Evolutionary conservation across 2,329 filamentous ascomycete species (phyloP).

Genomic region (Orbilia javanica): DNA sequence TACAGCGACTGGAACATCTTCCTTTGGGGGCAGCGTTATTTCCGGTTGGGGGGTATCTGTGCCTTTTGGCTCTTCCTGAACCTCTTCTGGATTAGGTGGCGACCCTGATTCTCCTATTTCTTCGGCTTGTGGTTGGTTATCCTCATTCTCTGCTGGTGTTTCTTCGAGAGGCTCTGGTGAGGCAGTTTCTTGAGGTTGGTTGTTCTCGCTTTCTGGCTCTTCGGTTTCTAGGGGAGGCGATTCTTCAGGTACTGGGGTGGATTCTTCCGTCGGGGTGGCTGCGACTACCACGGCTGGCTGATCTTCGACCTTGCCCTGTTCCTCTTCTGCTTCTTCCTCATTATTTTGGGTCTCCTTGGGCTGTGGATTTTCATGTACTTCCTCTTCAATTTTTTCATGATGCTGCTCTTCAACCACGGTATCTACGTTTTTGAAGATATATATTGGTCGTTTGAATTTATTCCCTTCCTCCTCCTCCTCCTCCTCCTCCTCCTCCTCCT

Average conservation of each 20-base stretch:
- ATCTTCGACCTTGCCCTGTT: neutral
- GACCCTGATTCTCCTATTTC: neutral
- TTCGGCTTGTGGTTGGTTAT: neutral
- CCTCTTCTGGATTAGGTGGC: too few species aligned
- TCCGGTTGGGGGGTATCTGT: neutral
- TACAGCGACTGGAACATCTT: neutral
- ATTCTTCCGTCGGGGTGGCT: conserved; percentile 2
- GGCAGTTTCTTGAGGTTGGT: neutral
- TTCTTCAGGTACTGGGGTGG: neutral
- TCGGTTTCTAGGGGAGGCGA: neutral
- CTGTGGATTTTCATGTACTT: conserved; percentile 1
- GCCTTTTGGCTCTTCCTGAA: neutral
- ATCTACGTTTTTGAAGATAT: conserved; percentile 21
- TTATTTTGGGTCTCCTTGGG: neutral
- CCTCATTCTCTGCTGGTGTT: neutral
- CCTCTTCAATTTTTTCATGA: neutral
- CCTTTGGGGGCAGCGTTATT: neutral
- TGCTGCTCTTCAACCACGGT: conserved; percentile 19
- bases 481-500: neutral
- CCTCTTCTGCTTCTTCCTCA: neutral
- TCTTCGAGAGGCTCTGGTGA: neutral
- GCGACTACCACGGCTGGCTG: neutral
- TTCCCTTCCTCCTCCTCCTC: neutral
- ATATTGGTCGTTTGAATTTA: neutral
- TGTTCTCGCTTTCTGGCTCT: neutral